A percentile compares a stretch with the other conserved stretches of the same genome.
Evolutionary conservation across 768 basidiomycete species (phyloP).

Genomic region (Candolleomyces efflorescens): DNA sequence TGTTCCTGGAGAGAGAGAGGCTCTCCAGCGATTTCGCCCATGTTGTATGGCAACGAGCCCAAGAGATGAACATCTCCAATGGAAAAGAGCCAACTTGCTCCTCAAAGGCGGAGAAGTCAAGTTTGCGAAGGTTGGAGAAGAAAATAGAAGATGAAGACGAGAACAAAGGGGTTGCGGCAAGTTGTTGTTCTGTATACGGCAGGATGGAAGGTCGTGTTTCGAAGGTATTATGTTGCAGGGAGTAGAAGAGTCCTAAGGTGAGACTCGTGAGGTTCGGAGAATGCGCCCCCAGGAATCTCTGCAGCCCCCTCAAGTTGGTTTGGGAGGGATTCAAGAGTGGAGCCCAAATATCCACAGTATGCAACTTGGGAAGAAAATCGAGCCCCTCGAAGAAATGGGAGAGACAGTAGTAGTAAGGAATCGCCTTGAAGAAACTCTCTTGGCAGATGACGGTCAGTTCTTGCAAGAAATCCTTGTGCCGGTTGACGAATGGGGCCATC

Average conservation of each 20-base stretch:
- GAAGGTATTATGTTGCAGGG: not conserved
- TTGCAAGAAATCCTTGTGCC: not conserved
- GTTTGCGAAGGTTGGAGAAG: not conserved
- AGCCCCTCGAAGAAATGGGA: not conserved
- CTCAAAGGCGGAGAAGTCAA: not conserved
- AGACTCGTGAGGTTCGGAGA: not conserved
- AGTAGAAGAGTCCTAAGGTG: not conserved
- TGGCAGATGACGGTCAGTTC: not conserved
- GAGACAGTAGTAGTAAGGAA: not conserved
- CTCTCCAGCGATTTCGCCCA: not conserved
- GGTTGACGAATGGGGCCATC: constrained; percentile 3
- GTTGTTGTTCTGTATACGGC: not conserved
- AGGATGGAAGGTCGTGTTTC: not conserved
- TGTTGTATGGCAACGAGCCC: not conserved
- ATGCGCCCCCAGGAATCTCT: not conserved
- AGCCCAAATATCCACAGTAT: not conserved
- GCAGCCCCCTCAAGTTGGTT: not conserved
- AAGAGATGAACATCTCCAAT: not conserved
- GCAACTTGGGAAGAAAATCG: not conserved
- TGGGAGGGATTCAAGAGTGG: not conserved
- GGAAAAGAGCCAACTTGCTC: not conserved
- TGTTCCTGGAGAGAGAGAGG: not conserved
- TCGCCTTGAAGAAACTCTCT: not conserved
- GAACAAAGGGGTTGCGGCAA: not conserved
- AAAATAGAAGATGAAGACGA: not conserved